Percentiles rank a stretch among this genome's conserved stretches.
Conservation (phyloP, 78 protist genomes). For the Bigelowiella natans region DNA sequence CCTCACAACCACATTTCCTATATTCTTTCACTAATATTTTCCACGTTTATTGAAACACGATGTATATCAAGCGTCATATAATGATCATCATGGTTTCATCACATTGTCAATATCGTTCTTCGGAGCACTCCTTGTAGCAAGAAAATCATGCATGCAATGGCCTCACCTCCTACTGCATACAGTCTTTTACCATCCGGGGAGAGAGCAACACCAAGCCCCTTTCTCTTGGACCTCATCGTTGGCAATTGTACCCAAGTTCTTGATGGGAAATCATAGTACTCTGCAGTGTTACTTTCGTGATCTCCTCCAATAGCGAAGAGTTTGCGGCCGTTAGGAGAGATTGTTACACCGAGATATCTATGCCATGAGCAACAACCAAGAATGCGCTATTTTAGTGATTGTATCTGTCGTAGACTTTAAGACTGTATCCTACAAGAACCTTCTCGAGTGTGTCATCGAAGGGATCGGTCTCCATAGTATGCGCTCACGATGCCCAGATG, state of each 20-base stretch:
- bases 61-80: too few relatives aligned
- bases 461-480: neutral
- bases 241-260: neutral
- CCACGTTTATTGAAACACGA: too few relatives aligned
- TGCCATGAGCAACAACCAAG: too few relatives aligned
- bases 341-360: neutral
- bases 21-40: too few relatives aligned
- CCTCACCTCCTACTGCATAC: neutral
- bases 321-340: neutral
- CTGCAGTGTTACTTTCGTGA: neutral
- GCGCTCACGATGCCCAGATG: neutral
- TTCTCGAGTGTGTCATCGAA: neutral
- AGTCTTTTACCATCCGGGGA: neutral
- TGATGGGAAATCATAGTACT: neutral
- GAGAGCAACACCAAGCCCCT: neutral
- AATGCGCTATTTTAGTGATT: too few relatives aligned
- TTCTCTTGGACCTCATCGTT: neutral
- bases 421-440: too few relatives aligned
- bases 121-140: too few relatives aligned
- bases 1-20: too few relatives aligned
- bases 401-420: too few relatives aligned
- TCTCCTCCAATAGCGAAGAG: neutral
- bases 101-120: too few relatives aligned
- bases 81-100: too few relatives aligned
- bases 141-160: too few relatives aligned